Conservation (phyloP, 2,329 filamentous ascomycete genomes). For the Fusarium siculi region DNA sequence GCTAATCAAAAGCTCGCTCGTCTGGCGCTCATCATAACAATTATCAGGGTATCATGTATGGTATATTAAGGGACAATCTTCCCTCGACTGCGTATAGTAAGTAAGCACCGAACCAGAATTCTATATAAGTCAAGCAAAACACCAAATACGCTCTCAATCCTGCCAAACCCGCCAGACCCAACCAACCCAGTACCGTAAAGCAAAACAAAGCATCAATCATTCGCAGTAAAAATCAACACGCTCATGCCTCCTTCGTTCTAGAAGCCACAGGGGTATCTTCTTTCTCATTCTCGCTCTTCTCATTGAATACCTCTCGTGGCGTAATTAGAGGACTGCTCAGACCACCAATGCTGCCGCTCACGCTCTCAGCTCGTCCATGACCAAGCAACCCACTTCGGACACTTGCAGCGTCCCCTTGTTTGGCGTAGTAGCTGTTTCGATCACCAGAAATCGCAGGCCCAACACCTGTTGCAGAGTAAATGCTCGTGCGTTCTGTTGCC, state of each 20-base stretch:
- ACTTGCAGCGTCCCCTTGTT: conserved; percentile 77
- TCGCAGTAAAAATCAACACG: conserved; percentile 17
- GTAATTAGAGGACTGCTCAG: conserved; percentile 71
- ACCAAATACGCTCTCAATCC: conserved; percentile 29
- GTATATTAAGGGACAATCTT: conserved; percentile 38
- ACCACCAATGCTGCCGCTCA: conserved; percentile 77
- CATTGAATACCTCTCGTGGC: conserved; percentile 57
- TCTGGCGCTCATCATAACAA: background rate
- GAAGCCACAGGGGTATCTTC: conserved; percentile 27
- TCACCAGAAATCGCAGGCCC: conserved; percentile 76
- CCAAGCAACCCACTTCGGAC: conserved; percentile 80
- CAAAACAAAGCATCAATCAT: conserved; percentile 34
- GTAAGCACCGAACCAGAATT: conserved; percentile 35
- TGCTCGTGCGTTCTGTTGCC: conserved; percentile 74
- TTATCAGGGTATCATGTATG: conserved; percentile 47
- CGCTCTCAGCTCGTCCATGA: conserved; percentile 84
- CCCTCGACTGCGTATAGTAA: conserved; percentile 32
- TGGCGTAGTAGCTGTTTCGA: conserved; percentile 82
- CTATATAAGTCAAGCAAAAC: conserved; percentile 34
- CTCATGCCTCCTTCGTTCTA: conserved; percentile 34
- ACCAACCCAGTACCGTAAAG: conserved; percentile 20
- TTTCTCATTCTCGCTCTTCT: conserved; percentile 47
- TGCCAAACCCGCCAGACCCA: conserved; percentile 24
- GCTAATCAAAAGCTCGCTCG: background rate
- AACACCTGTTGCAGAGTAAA: conserved; percentile 81